Base-by-base conservation (phyloP, 176 grass and related monocot species). In the Phoenix roebelenii region DNA sequence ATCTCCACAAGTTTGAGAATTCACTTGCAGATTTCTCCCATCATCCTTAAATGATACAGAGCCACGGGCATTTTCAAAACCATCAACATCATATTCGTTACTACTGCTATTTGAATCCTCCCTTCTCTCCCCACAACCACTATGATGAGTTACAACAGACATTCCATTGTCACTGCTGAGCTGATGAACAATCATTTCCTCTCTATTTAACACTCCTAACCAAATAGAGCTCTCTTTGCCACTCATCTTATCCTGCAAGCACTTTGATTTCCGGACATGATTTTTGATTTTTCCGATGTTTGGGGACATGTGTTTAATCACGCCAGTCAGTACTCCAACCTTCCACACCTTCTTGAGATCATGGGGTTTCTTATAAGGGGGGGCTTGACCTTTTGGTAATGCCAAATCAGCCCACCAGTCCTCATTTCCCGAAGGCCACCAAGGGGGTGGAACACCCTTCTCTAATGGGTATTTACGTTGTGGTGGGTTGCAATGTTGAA, bases 61-160 rank as follows among this genome's bases (percentile, higher is more conserved):
- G 64, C 65, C 61, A 73, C 58, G 71, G 39, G 83, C 65, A n/a
- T 79, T 75, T n/a, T 88, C 87, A 78, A 74, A 76, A 56, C 69
- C 87, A 59, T 88, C 81, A 52, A 92, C 76, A 88, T 97, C 84
- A 68, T 88, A 97, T 72, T 92, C 87, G 20, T 83, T 67, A 67
- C 81, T 74, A 67, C 81, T 90, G 76, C 80, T 90, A 57, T 83
- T 64, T 57, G 79, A 76, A 14, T 82, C 78, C 20, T 63, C 78
- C 60, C 50, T 74, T 65, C 67, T 71, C 35, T 75, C 65, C 55
- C 55, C 77, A 66, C 15, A 71, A 69, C 69, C 58, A 54, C 61
- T 74, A 80, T 66, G 69, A 15, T 80, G 67, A 73, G 78, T 81
- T 30, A 81, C 69, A 55, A 76, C 84, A 15, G 44, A 88, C 22